Conservation (phyloP, 345 rosid species). For the Toxicodendron radicans region DNA sequence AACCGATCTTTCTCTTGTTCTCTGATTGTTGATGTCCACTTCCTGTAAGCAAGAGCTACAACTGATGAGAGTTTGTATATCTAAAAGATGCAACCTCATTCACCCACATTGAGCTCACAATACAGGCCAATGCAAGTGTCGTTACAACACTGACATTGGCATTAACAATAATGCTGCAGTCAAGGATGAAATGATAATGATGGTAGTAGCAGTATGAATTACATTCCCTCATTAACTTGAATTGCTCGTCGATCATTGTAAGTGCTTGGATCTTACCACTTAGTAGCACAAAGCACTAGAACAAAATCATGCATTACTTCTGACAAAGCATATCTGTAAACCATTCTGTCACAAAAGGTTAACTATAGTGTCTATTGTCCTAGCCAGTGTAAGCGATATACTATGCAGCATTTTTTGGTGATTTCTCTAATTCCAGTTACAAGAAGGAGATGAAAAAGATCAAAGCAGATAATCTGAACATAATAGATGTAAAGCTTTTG, state of each 20-base stretch:
- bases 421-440: neutral
- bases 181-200: neutral
- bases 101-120: neutral
- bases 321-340: neutral
- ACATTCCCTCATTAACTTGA: neutral
- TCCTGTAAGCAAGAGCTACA: conserved; percentile 49
- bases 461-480: conserved; percentile 13
- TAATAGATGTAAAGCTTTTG: neutral
- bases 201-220: neutral
- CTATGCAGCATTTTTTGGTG: neutral
- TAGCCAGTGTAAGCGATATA: neutral
- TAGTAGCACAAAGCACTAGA: neutral
- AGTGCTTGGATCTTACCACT: conserved; percentile 4
- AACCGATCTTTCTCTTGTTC: conserved; percentile 89
- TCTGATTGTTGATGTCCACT: conserved; percentile 76
- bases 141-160: neutral
- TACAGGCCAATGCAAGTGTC: neutral
- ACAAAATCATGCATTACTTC: neutral
- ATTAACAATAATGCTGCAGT: neutral
- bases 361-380: neutral
- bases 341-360: neutral
- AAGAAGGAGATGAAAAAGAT: neutral
- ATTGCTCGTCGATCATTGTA: neutral
- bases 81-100: neutral
- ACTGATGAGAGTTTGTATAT: conserved; percentile 11